Conservation (phyloP, 345 rosid species). For the Carallia brachiata region DNA sequence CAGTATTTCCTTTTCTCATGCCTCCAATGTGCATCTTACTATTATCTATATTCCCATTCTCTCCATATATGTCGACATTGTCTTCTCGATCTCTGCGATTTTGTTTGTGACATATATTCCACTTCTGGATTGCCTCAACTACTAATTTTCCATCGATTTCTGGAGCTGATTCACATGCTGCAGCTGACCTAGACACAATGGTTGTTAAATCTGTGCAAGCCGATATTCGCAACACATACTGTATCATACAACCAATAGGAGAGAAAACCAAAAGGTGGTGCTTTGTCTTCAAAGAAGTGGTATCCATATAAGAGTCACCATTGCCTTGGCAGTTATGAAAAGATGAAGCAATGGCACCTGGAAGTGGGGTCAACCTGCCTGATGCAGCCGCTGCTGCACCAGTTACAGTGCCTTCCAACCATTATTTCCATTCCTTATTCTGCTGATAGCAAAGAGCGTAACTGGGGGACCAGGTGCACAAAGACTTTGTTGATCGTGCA, state of each 20-base stretch:
- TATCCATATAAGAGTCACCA: conserved; percentile 23
- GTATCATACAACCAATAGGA: conserved; percentile 80
- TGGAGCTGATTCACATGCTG: conserved; percentile 43
- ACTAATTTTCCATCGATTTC: conserved; percentile 67
- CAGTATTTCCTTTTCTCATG: conserved; percentile 34
- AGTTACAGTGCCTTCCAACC: conserved; percentile 80
- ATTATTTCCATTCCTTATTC: conserved; percentile 71
- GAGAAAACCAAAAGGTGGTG: conserved; percentile 75
- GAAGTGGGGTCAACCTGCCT: conserved; percentile 60
- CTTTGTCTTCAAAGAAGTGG: conserved; percentile 39
- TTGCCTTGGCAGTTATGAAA: conserved; percentile 64
- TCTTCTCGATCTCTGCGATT: conserved; percentile 69
- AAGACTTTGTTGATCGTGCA: conserved; percentile 35
- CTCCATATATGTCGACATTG: conserved; percentile 77
- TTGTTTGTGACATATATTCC: conserved; percentile 80
- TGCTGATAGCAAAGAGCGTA: conserved; percentile 68
- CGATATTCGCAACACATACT: conserved; percentile 50
- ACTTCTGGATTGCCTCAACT: conserved; percentile 74
- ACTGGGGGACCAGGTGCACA: conserved; percentile 55
- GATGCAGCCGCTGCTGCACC: conserved; percentile 90
- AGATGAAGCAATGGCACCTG: conserved; percentile 70
- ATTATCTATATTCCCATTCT: conserved; percentile 57
- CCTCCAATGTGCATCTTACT: conserved; percentile 78
- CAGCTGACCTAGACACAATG: conserved; percentile 30
- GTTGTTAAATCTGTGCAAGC: conserved; percentile 38